Evolutionary conservation across 495 filamentous ascomycete species (phyloP), one percentile per base, ranked within the genome.

Genomic region (Penicillium fimorum): DNA sequence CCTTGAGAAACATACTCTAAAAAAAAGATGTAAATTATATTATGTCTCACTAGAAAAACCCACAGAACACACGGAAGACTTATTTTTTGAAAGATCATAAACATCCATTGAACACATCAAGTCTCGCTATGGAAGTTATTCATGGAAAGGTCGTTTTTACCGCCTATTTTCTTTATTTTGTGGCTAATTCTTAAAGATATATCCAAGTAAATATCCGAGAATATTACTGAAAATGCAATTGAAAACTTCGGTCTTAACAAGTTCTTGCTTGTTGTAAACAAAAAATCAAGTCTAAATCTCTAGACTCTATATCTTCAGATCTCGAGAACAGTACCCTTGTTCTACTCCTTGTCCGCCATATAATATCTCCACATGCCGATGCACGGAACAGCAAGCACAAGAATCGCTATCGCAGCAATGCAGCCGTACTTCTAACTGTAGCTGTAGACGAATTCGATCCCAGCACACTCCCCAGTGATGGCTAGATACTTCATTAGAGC

Each of bases 391-490:
- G 57, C 62, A 45, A 74, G 58, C 4, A 58, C 59, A n/a, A 71
- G 55, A 25, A 74, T 49, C 33, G 56, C 59, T 12, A 70, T 69
- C 2, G 72, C 78, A 5, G 70, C 79, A 62, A 83, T 81, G 33
- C 81, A 68, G 70, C 82, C 82, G 56, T 77, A 76, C 60, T 71
- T 78, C 62, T 86, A 81, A 20, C 75, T 75, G 30, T 82, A 74
- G n/a, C 78, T 81, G 68, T 85, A 87, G 25, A 84, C 79, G 37
- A 63, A 58, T 38, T 80, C 69, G 57, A 87, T 84, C 5, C 83
- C 85, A 4, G 76, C 62, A 37, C 84, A 63, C 2, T 70, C 77
- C 18, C 70, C 68, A 5, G 71, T 72, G 0, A 83, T 84, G 4
- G 76, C 50, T 2, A 71, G 67, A 63, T 84, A 88, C 12, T 64